phyloP scores from a whole-genome alignment of 2,329 filamentous ascomycete genomes.

The Fusarium anguioides region DNA sequence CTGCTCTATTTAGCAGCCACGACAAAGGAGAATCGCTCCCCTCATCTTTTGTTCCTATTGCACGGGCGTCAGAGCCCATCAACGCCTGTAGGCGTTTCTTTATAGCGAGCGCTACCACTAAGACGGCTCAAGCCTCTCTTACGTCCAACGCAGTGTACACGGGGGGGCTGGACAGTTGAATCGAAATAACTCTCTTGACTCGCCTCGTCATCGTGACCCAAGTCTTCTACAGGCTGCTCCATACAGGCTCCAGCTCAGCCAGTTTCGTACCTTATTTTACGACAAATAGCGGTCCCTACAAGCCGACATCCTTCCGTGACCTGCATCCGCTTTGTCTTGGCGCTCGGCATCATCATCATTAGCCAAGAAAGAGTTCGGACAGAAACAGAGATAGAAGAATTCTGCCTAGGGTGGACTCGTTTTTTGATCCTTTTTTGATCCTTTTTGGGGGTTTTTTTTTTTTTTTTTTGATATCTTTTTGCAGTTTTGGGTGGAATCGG shows the following conservation, averaged over 20 bases:
- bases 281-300: slow-evolving; percentile 22
- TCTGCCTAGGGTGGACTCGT: neutral
- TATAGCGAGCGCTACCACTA: slow-evolving; percentile 34
- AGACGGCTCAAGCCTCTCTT: slow-evolving; percentile 5
- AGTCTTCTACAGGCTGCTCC: slow-evolving; percentile 2
- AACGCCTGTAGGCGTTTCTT: slow-evolving; percentile 36
- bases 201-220: slow-evolving; percentile 16
- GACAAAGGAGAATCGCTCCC: slow-evolving; percentile 29
- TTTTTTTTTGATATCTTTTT: neutral
- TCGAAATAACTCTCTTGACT: neutral
- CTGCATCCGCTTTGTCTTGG: slow-evolving; percentile 37
- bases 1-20: slow-evolving; percentile 32
- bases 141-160: neutral
- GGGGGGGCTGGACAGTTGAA: neutral
- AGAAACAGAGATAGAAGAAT: neutral
- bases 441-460: too few species aligned
- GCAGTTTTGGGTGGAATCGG: neutral
- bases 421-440: neutral
- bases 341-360: slow-evolving; percentile 34
- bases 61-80: slow-evolving; percentile 41
- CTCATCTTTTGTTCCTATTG: slow-evolving; percentile 28
- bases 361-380: slow-evolving; percentile 24
- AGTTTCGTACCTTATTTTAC: neutral
- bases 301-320: slow-evolving; percentile 39
- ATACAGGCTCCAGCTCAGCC: neutral